Evolutionary conservation across 306 rosid genomes (phyloP).

Genomic region (Bauhinia variegata): DNA sequence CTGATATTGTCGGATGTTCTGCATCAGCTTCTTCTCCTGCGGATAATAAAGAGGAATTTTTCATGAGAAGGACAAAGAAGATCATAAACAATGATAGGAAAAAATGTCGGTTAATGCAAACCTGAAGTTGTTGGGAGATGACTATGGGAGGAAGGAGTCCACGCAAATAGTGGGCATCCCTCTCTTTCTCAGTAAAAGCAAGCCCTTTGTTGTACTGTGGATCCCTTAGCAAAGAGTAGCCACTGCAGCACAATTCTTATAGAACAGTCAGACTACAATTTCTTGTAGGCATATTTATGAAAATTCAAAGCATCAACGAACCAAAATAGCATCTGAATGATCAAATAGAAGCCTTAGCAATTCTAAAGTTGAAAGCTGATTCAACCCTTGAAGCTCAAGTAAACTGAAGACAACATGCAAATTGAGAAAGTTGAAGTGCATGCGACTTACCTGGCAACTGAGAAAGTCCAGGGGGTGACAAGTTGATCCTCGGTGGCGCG

Average conservation of each 20-base stretch:
- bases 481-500: slow-evolving; percentile 86
- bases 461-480: slow-evolving; percentile 88
- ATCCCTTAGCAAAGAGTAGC: slow-evolving; percentile 86
- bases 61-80: background rate
- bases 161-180: slow-evolving; percentile 94
- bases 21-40: slow-evolving; percentile 80
- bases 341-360: background rate
- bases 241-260: slow-evolving; percentile 53
- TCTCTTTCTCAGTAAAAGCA: slow-evolving; percentile 86
- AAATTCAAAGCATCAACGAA: background rate
- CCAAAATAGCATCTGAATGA: background rate
- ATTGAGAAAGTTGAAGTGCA: slow-evolving; percentile 1
- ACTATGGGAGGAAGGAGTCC: slow-evolving; percentile 88
- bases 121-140: slow-evolving; percentile 82
- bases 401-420: background rate
- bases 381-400: slow-evolving; percentile 13
- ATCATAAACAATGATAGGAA: background rate
- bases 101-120: slow-evolving; percentile 29
- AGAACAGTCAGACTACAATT: background rate
- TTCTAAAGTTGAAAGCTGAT: background rate
- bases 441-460: slow-evolving; percentile 80
- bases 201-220: slow-evolving; percentile 97
- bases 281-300: background rate
- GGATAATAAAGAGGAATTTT: slow-evolving; percentile 6
- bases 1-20: slow-evolving; percentile 68